A percentile compares a stretch with the other conserved stretches of the same genome.
phyloP scores from a whole-genome alignment of 257 asterid species.

The Nicotiana tomentosiformis region DNA sequence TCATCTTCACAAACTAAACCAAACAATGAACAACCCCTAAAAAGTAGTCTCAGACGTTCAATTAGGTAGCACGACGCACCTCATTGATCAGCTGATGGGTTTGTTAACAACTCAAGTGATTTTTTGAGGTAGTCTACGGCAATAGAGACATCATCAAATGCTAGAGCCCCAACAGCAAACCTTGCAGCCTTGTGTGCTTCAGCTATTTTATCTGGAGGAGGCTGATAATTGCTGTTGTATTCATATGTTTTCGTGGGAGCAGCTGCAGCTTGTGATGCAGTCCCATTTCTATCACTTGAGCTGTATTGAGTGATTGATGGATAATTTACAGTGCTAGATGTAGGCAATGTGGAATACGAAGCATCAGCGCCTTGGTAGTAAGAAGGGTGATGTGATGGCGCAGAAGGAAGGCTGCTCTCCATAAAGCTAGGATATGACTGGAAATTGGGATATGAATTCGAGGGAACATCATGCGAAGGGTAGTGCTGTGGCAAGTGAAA shows the following conservation, averaged over 20 bases:
- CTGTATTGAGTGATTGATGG: slow-evolving; percentile 41
- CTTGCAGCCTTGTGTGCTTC: slow-evolving; percentile 97
- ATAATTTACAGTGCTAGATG: slow-evolving; percentile 32
- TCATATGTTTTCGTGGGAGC: slow-evolving; percentile 34
- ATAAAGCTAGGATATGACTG: slow-evolving; percentile 78
- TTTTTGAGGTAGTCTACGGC: slow-evolving; percentile 78
- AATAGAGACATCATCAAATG: slow-evolving; percentile 71
- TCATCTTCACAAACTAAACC: slow-evolving; percentile 2
- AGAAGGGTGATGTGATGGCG: slow-evolving; percentile 62
- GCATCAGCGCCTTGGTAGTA: slow-evolving; percentile 55
- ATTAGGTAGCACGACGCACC: background rate
- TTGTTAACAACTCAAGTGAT: slow-evolving; percentile 78
- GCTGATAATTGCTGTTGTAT: slow-evolving; percentile 74
- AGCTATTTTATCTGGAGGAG: slow-evolving; percentile 73
- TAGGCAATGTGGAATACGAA: slow-evolving; percentile 37
- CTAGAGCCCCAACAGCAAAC: slow-evolving; percentile 88
- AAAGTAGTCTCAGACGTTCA: background rate
- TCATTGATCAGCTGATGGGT: slow-evolving; percentile 61
- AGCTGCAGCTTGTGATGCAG: slow-evolving; percentile 37
- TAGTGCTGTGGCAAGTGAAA: slow-evolving; percentile 46
- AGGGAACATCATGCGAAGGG: slow-evolving; percentile 42
- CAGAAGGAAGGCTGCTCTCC: slow-evolving; percentile 67
- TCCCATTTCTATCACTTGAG: slow-evolving; percentile 38
- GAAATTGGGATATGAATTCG: slow-evolving; percentile 50
- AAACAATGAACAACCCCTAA: background rate